Conservation (phyloP, 768 basidiomycete species). For the Hygrophoropsis aurantiaca region DNA sequence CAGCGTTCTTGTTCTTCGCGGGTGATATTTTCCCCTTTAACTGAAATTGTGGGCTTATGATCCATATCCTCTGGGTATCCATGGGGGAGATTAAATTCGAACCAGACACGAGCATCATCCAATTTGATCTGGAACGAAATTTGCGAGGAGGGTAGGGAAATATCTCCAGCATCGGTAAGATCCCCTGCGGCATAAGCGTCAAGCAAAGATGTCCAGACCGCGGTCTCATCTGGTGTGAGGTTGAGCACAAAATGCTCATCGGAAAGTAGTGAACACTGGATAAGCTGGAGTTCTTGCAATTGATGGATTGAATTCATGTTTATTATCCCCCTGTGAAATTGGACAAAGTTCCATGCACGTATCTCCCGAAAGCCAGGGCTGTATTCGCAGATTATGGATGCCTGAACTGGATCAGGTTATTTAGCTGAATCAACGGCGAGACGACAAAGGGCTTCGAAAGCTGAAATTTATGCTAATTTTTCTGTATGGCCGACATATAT, state of each 20-base stretch:
- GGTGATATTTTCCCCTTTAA: constrained; percentile 48
- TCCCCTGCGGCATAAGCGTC: constrained; percentile 10
- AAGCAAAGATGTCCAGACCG: constrained; percentile 29
- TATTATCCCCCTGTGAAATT: too few relatives aligned
- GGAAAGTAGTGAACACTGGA: constrained; percentile 62
- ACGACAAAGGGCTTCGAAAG: too few relatives aligned
- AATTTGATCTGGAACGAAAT: constrained; percentile 36
- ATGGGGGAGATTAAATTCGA: constrained; percentile 33
- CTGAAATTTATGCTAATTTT: too few relatives aligned
- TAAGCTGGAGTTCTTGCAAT: constrained; percentile 57
- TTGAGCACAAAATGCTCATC: constrained; percentile 50
- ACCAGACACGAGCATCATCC: constrained; percentile 28
- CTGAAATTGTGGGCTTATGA: constrained; percentile 24
- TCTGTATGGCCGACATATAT: too few relatives aligned
- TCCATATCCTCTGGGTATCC: constrained; percentile 10
- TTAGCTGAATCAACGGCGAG: too few relatives aligned
- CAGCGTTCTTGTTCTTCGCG: constrained; percentile 51
- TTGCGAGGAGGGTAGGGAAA: constrained; percentile 17
- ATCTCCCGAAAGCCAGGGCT: too few relatives aligned
- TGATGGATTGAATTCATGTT: constrained; percentile 17
- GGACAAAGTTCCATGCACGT: too few relatives aligned
- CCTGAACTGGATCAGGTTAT: too few relatives aligned
- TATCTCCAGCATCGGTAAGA: too few relatives aligned
- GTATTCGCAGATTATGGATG: too few relatives aligned
- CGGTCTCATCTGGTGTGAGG: constrained; percentile 33